These are phyloP conservation scores for Penicillium tannophilum DNA, from an alignment of 495 filamentous ascomycete genomes.

Conservation along the genomic window DNA sequence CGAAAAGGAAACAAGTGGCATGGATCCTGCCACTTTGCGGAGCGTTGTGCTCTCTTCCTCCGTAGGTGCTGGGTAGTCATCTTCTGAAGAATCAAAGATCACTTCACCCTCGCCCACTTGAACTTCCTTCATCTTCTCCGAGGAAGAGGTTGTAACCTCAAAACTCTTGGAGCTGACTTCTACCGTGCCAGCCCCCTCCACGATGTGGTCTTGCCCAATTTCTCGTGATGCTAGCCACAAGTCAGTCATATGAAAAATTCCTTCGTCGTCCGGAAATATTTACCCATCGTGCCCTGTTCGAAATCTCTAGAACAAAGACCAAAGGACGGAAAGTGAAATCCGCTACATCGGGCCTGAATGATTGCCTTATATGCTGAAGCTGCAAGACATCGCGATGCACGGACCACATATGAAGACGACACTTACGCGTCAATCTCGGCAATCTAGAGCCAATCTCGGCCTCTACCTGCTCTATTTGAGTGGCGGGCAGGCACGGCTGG, in stretches of 20 bases:
- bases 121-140: background rate
- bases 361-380: background rate
- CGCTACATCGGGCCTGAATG: background rate
- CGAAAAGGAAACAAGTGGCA: constrained; percentile 50
- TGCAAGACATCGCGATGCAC: background rate
- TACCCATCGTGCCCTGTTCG: background rate
- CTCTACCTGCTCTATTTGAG: background rate
- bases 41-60: constrained; percentile 56
- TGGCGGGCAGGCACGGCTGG: background rate
- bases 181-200: background rate
- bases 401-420: background rate
- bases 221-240: background rate
- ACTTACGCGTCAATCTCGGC: background rate
- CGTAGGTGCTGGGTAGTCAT: constrained; percentile 50
- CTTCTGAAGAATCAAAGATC: background rate
- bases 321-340: background rate
- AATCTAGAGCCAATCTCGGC: background rate
- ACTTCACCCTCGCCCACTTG: background rate
- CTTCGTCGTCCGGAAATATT: background rate
- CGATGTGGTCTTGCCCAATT: background rate
- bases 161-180: background rate
- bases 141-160: background rate
- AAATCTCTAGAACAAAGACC: background rate
- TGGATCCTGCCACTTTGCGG: constrained; percentile 55
- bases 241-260: background rate